Base-by-base conservation (phyloP, 2,329 filamentous ascomycete species). In the Aspergillus udagawae region DNA sequence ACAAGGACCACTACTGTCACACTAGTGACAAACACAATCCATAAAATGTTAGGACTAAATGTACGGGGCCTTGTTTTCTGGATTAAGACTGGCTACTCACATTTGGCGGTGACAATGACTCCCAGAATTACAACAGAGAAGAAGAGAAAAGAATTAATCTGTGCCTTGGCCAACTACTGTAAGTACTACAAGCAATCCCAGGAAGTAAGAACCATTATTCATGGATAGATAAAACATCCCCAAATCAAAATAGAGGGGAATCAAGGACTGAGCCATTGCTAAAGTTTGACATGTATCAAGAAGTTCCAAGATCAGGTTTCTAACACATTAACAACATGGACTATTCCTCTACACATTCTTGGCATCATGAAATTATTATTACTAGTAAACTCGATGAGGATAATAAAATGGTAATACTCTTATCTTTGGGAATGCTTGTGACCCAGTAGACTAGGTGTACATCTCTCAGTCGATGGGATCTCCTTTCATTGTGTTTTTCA, bases 11-110 rank as follows among this genome's bases (percentile, higher is more conserved):
- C 62, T 61, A 55, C 61, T 63, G 63, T 64, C 63, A 59, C 63
- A 65, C 63, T 64, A 65, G 60, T 65, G 63, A 65, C 63, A 64
- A 65, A 65, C 63, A 65, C 54, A 61, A 57, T 62, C 58, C 58
- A 58, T 56, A 51, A 56, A 59, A 50, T 55, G 52, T 58, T 58
- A 53, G 56, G 55, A 38, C 32, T 38, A 38, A 35, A 38, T 17
- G 14, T 38, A 38, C 14, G 32, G 32, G 14, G 32, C 32, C 32
- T 17, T 38, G 32, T 17, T 17, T 38, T 17, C 32, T 38, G 32
- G 32, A 38, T 27, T 12, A 17, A 49, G 20, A 49, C 21, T 49
- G 32, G 32, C 14, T 38, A 38, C 14, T 17, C 14, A 38, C 6
- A n/a, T 38, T 38, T 38, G 32, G 32, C 32, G 32, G 32, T 38